Evolutionary conservation across 2,329 filamentous ascomycete genomes (phyloP), one percentile per base, ranked within the genome.

Genomic region (Aspergillus flavus): DNA sequence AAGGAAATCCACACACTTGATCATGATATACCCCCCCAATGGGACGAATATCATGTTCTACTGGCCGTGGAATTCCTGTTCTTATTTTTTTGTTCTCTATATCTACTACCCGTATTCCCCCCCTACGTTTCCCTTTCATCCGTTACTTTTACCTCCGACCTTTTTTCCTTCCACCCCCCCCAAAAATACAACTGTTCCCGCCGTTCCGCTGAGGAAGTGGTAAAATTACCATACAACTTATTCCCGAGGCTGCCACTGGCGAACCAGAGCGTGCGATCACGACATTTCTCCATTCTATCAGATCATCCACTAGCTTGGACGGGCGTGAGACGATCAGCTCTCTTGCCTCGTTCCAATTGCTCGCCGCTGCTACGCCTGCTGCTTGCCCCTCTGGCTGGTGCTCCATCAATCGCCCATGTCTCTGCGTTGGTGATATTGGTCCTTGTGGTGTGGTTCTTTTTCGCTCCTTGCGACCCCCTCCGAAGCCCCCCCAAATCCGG

Each of bases 281-380:
- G 77, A 79, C 76, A 79, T 79, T 77, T 78, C 75, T 73, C 75
- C 77, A 77, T 77, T 74, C 66, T 71, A 79, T 79, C 74, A 76
- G 73, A 76, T 76, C 76, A 78, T 79, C 75, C 66, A 65, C 69
- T 71, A 75, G 73, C 66, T 62, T 57, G 55, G 62, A 58, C 62
- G 64, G 67, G 61, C 66, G 62, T 68, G 58, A 71, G 67, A 71
- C 67, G 67, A 70, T 69, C 68, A 58, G 62, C 57, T 61, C 48
- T 52, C 14, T 52, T 32, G 48, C 28, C 14, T 32, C 16, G 48
- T 52, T 52, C 48, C 48, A 52, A 52, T 52, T 52, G 48, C 28
- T 52, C 48, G 5, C 57, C 32, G 46, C 58, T 50, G 32, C 57
- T 61, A 57, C 61, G 48, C 61, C 56, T 53, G 39, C 57, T 54